Evolutionary conservation across 345 rosid species (phyloP), one percentile per base, ranked within the genome.

Genomic region (Eucalyptus pauciflora): DNA sequence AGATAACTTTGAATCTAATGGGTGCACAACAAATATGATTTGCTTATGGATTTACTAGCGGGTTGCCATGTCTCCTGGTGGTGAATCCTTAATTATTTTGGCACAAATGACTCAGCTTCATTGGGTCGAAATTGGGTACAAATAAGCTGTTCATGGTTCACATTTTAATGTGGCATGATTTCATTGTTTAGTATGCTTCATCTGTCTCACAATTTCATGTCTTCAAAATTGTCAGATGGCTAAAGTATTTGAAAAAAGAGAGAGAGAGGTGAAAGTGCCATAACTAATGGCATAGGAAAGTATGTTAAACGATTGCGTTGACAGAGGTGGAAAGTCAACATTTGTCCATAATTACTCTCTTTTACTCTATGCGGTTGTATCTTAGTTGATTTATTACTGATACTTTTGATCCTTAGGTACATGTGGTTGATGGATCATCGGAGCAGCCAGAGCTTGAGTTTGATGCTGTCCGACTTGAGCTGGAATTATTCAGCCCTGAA

Each of bases 401-500:
- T 86, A 13, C 29, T 25, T 86, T 46, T 89, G 86, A 91, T 89
- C 51, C 87, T 60, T 89, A 98, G 98, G 95, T 97, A 51, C 99
- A 97, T 94, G 95, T 98, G 41, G 95, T 97, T 86, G 99, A 98
- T 95, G 98, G 98, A 87, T 97, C 98, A 45, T 91, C 95, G 81
- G 94, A 90, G 79, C 97, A 98, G 92, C 96, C 98, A 88, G 98
- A 95, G 87, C 90, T 95, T 86, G 99, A 98, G 92, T 96, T 95
- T 90, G 99, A 96, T 92, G 98, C 97, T 58, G 95, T 98, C 91
- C 97, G 98, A 85, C 98, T 98, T 8, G 99, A 98, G 93, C 94
- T 98, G 86, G 99, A 98, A 92, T 85, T 97, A 91, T 97, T 98
- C 87, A 95, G 95, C 91, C 99, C 99, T 86, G 98, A 96, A 88